Evolutionary conservation across 768 basidiomycete species (phyloP).

Genomic region (Russula sp.): DNA sequence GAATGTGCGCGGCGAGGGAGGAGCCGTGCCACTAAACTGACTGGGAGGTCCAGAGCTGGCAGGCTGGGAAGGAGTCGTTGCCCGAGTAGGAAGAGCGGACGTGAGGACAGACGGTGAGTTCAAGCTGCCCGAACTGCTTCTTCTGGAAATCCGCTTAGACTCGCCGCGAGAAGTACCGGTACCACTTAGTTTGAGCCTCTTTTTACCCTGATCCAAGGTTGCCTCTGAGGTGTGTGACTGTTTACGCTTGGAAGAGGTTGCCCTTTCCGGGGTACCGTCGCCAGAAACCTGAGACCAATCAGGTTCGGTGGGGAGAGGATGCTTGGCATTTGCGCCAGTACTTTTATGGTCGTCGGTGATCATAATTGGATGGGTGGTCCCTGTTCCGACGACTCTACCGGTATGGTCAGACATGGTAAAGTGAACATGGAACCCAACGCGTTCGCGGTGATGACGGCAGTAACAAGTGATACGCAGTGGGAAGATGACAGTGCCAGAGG

Average conservation of each 20-base stretch:
- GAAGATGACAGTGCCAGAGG: slow-evolving; percentile 78
- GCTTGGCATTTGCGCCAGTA: slow-evolving; percentile 33
- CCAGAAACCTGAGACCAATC: slow-evolving; percentile 43
- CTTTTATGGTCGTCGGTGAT: slow-evolving; percentile 99
- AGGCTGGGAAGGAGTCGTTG: slow-evolving; percentile 30
- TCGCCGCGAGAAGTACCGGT: slow-evolving; percentile 35
- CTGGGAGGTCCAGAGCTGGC: slow-evolving; percentile 20
- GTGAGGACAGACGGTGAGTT: slow-evolving; percentile 29
- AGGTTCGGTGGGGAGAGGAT: slow-evolving; percentile 26
- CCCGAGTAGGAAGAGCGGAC: slow-evolving; percentile 30
- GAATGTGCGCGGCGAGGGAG: slow-evolving; percentile 19
- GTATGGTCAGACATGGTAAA: slow-evolving; percentile 77
- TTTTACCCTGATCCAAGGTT: slow-evolving; percentile 37
- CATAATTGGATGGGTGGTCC: slow-evolving; percentile 87
- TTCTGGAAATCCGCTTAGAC: slow-evolving; percentile 29
- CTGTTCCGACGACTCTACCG: slow-evolving; percentile 76
- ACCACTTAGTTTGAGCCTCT: slow-evolving; percentile 70
- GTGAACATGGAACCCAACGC: slow-evolving; percentile 87
- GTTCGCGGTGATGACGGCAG: slow-evolving; percentile 97
- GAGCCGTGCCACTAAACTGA: slow-evolving; percentile 21
- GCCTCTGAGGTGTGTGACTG: slow-evolving; percentile 34
- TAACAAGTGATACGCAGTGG: slow-evolving; percentile 97
- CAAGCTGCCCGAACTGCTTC: slow-evolving; percentile 30
- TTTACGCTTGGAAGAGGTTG: slow-evolving; percentile 38
- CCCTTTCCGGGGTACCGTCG: slow-evolving; percentile 11